Evolutionary conservation across 371 early-diverging fungal genomes (phyloP).

Genomic region (Mucor lusitanicus): DNA sequence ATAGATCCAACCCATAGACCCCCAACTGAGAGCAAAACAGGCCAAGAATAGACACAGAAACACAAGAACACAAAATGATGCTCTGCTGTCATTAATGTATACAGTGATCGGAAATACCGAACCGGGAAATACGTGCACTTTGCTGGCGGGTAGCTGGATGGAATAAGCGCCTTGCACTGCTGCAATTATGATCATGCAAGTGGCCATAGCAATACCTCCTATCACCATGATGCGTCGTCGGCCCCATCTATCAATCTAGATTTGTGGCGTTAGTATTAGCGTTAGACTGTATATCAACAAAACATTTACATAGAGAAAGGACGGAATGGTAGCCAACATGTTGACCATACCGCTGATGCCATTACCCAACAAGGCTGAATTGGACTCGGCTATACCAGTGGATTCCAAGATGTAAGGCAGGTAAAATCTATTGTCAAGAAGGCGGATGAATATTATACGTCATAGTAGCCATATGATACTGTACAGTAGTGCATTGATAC

Average conservation of each 20-base stretch:
- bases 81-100: slow-evolving; percentile 5
- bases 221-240: slow-evolving; percentile 52
- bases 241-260: slow-evolving; percentile 65
- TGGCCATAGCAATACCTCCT: slow-evolving; percentile 44
- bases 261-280: neutral
- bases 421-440: slow-evolving; percentile 51
- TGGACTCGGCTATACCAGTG: slow-evolving; percentile 56
- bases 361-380: slow-evolving; percentile 62
- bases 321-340: slow-evolving; percentile 63
- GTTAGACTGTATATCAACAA: neutral
- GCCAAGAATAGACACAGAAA: slow-evolving; percentile 67
- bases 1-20: slow-evolving; percentile 90
- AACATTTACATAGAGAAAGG: slow-evolving; percentile 63
- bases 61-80: slow-evolving; percentile 53
- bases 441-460: too few species aligned
- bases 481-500: slow-evolving; percentile 79
- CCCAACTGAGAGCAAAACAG: slow-evolving; percentile 84
- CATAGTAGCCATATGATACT: too few species aligned
- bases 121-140: neutral
- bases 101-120: slow-evolving; percentile 47
- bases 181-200: slow-evolving; percentile 44
- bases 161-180: slow-evolving; percentile 42
- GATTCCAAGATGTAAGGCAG: slow-evolving; percentile 67
- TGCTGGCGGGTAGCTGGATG: slow-evolving; percentile 11
- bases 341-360: slow-evolving; percentile 68